These are phyloP conservation scores for Talaromyces sp. DNA, from an alignment of 2,329 filamentous ascomycete genomes.

Conservation along the genomic window DNA sequence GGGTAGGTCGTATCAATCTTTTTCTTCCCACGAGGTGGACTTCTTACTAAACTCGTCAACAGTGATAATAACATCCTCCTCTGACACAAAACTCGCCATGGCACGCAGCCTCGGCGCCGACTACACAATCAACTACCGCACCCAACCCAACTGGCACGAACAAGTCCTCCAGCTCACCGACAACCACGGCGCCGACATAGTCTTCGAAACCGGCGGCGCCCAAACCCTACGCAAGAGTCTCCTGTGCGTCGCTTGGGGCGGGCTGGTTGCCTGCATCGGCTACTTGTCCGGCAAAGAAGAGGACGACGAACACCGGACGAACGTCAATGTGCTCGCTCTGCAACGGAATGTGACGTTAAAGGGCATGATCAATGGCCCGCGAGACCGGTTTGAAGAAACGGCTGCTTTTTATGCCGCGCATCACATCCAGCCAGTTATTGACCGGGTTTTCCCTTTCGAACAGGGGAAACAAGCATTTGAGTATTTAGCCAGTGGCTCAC, in stretches of 20 bases:
- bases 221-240: slow-evolving; percentile 47
- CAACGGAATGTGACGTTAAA: slow-evolving; percentile 49
- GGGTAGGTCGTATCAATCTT: no score
- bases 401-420: slow-evolving; percentile 28
- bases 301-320: slow-evolving; percentile 53
- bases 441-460: slow-evolving; percentile 49
- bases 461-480: slow-evolving; percentile 49
- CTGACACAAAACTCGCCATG: slow-evolving; percentile 44
- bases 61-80: slow-evolving; percentile 48
- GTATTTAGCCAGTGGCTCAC: slow-evolving; percentile 47
- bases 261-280: slow-evolving; percentile 43
- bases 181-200: slow-evolving; percentile 45
- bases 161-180: slow-evolving; percentile 42
- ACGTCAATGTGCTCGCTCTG: slow-evolving; percentile 55
- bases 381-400: slow-evolving; percentile 45
- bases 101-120: slow-evolving; percentile 48
- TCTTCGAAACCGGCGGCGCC: slow-evolving; percentile 49
- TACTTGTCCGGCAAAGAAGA: slow-evolving; percentile 45
- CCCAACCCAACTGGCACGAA: slow-evolving; percentile 39
- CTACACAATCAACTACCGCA: slow-evolving; percentile 47
- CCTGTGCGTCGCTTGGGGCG: slow-evolving; percentile 40
- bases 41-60: no score
- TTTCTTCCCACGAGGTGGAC: no score
- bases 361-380: slow-evolving; percentile 59
- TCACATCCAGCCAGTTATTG: slow-evolving; percentile 41